phyloP scores from a whole-genome alignment of 176 grass and related monocot genomes.

The Bothriochloa decipiens region DNA sequence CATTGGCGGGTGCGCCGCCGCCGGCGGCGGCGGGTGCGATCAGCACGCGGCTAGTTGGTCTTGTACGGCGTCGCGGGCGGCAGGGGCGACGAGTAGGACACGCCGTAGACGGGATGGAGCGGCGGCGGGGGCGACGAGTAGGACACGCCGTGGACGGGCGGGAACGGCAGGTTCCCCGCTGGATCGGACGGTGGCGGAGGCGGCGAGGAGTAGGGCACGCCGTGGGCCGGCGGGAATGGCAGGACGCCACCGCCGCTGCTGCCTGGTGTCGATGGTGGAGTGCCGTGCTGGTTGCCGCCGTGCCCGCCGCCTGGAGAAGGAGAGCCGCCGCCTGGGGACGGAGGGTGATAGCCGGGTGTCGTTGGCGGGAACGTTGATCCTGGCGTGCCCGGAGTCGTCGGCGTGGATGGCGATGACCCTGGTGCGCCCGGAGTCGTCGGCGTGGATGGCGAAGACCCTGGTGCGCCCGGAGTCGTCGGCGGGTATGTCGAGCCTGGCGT shows the following conservation, averaged over 20 bases:
- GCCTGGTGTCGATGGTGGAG: not conserved
- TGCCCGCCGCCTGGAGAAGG: not conserved
- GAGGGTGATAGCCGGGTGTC: conserved; percentile 15
- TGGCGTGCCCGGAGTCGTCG: not conserved
- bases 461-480: not conserved
- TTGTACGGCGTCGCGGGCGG: conserved; percentile 33
- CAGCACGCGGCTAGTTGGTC: conserved; percentile 32
- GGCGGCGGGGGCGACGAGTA: conserved; percentile 25
- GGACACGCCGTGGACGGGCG: conserved; percentile 59
- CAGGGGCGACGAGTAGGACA: conserved; percentile 40
- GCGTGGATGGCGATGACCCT: not conserved
- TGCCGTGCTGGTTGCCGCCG: conserved; percentile 22
- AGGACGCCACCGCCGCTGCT: not conserved
- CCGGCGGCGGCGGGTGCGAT: not conserved
- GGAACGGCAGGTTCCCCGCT: too few relatives aligned
- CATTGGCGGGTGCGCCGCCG: not conserved
- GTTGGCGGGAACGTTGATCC: not conserved
- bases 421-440: conserved; percentile 6
- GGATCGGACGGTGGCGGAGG: too few relatives aligned
- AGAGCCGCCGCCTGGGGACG: not conserved
- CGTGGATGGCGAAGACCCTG: not conserved
- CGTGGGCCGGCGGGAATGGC: conserved; percentile 41
- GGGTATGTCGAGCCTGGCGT: not conserved
- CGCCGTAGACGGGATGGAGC: conserved; percentile 47
- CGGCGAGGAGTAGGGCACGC: conserved; percentile 57